A percentile compares a stretch with the other conserved stretches of the same genome.
phyloP scores from a whole-genome alignment of 2,329 filamentous ascomycete species.

The Niveomyces coronatus region DNA sequence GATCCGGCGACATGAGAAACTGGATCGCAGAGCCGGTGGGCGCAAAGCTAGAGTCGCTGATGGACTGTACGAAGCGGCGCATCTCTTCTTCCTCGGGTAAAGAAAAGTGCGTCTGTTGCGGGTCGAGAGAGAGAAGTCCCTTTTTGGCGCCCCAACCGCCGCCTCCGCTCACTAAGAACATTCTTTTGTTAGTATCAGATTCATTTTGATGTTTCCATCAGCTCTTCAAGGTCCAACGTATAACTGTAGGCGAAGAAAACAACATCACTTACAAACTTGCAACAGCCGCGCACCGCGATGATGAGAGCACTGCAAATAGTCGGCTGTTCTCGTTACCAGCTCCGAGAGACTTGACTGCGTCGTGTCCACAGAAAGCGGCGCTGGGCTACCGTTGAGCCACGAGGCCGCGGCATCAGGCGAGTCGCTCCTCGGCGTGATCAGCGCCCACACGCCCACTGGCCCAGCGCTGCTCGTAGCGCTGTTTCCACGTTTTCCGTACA shows the following conservation, averaged over 20 bases:
- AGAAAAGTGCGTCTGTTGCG: slow-evolving; percentile 44
- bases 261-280: slow-evolving; percentile 28
- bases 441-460: slow-evolving; percentile 60
- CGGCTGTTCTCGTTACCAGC: slow-evolving; percentile 16
- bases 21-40: slow-evolving; percentile 55
- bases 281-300: slow-evolving; percentile 35
- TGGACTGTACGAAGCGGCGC: slow-evolving; percentile 40
- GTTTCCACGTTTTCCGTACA: slow-evolving; percentile 34
- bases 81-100: slow-evolving; percentile 39
- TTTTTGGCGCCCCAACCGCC: slow-evolving; percentile 78
- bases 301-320: slow-evolving; percentile 25
- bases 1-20: slow-evolving; percentile 43
- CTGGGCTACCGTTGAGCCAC: slow-evolving; percentile 9
- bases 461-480: slow-evolving; percentile 21
- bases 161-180: slow-evolving; percentile 55
- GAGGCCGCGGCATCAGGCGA: slow-evolving; percentile 8
- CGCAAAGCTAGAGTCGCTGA: slow-evolving; percentile 41
- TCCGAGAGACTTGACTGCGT: slow-evolving; percentile 12
- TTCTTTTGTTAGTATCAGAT: slow-evolving; percentile 14
- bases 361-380: slow-evolving; percentile 2
- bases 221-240: no score
- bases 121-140: slow-evolving; percentile 69
- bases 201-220: no score
- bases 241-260: no score
- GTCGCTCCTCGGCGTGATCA: slow-evolving; percentile 42